Evolutionary conservation across 2,329 filamentous ascomycete genomes (phyloP), one percentile per base, ranked within the genome.

Genomic region (Plenodomus lindquistii): DNA sequence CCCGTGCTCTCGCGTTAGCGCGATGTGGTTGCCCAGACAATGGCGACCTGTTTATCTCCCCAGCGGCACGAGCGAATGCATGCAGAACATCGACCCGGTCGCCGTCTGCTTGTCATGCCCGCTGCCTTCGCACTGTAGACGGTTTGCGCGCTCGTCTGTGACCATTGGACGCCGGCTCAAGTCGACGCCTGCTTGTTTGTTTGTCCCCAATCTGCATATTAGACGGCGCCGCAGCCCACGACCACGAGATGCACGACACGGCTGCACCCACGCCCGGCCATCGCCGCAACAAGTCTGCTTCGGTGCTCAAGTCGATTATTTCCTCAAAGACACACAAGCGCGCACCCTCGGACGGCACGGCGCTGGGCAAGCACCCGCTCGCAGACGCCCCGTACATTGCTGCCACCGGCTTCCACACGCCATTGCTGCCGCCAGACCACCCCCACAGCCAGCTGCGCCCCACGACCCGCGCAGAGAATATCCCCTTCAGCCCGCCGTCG

Each of bases 371-470:
- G 40, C 52, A 57, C 37, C 50, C 60, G 21, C 44, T 58, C 5
- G 52, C 58, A 18, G 52, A 17, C 37, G 52, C 53, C 21, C 60
- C 60, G 20, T 66, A 62, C 46, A 60, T 67, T 54, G 63, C 64
- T 39, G 55, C 57, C 40, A 50, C 60, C 41, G 54, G 57, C 40
- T 44, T 60, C 40, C 51, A 52, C 59, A 70, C 67, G 29, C 75
- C 77, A 20, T 68, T 81, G 46, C 69, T 80, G n/a, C 79, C 79
- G 21, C 73, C 75, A 34, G 75, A 81, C 57, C 77, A 80, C 62
- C 75, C 77, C 11, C 75, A 79, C 54, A 70, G 72, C 45, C 62
- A 66, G 20, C 51, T 66, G 37, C 60, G 59, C 20, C 54, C 63
- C 13, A 52, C 67, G 3, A 58, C 48, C 36, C 61, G 66, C 47